Percentiles rank a stretch among this genome's conserved stretches.
Evolutionary conservation across 495 filamentous ascomycete genomes (phyloP).

Genomic region (Penicillium egyptiacum): DNA sequence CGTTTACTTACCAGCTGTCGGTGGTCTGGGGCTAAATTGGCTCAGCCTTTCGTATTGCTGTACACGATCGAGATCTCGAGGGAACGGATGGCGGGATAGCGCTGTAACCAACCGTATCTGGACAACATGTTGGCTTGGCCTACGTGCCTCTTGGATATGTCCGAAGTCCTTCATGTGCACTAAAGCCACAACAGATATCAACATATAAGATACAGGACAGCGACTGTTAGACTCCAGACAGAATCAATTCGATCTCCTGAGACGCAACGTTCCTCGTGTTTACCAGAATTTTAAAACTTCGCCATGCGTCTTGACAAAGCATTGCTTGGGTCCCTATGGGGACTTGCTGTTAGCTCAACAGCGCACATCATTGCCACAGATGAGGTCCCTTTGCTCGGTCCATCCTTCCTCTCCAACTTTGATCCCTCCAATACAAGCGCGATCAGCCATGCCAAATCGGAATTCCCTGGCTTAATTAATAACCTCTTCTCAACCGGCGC

Average conservation of each 20-base stretch:
- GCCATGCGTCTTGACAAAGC: background rate
- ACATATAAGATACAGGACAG: background rate
- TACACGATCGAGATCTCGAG: too few relatives aligned
- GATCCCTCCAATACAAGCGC: conserved; percentile 10
- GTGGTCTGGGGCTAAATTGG: background rate
- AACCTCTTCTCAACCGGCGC: conserved; percentile 1
- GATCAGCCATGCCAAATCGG: background rate
- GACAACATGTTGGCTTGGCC: background rate
- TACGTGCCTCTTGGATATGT: background rate
- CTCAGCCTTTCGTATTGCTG: background rate
- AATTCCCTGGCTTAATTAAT: conserved; percentile 4
- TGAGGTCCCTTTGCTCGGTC: conserved; percentile 13
- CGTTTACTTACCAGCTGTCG: background rate
- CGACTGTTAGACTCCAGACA: background rate
- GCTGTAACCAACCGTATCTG: background rate
- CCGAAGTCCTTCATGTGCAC: background rate
- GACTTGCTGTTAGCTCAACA: background rate
- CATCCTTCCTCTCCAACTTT: conserved; percentile 19
- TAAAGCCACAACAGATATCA: background rate
- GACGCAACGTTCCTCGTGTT: background rate
- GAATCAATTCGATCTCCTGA: background rate
- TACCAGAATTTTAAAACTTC: background rate
- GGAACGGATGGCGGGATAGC: background rate
- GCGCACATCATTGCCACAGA: conserved; percentile 15
- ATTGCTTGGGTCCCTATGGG: background rate